phyloP scores from a whole-genome alignment of 495 filamentous ascomycete genomes.

The Penicillium paradoxum region DNA sequence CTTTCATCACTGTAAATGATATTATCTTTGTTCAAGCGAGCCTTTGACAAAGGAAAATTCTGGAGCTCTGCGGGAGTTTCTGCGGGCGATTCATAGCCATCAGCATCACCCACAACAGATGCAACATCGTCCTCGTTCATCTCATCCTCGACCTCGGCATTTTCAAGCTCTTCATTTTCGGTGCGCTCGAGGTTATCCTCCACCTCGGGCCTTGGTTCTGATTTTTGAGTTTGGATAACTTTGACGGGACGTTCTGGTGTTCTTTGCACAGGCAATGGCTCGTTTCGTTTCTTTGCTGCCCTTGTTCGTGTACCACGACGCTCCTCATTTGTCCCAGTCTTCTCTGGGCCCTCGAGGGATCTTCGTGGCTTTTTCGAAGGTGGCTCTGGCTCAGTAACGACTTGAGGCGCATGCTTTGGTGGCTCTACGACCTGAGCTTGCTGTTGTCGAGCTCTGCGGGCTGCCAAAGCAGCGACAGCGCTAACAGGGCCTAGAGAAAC shows the following conservation, averaged over 20 bases:
- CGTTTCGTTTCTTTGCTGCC: conserved; percentile 23
- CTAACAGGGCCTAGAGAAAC: conserved; percentile 35
- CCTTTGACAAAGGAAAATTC: conserved; percentile 42
- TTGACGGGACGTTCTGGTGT: conserved; percentile 3
- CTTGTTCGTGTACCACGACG: conserved; percentile 16
- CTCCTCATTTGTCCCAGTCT: conserved; percentile 7
- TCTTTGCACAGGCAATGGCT: conserved; percentile 10
- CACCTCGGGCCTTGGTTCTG: not conserved
- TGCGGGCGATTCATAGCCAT: conserved; percentile 35
- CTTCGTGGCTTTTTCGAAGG: conserved; percentile 35
- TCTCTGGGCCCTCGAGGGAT: conserved; percentile 22
- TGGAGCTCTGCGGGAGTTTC: conserved; percentile 31
- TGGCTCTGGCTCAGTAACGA: conserved; percentile 24
- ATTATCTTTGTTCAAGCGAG: conserved; percentile 35
- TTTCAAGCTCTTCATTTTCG: conserved; percentile 19
- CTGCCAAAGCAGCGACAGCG: conserved; percentile 43
- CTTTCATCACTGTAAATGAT: conserved; percentile 39
- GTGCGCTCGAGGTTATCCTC: conserved; percentile 17
- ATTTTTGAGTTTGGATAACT: conserved; percentile 1
- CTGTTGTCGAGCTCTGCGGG: conserved; percentile 45
- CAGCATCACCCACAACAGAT: conserved; percentile 24
- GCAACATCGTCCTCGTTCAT: conserved; percentile 24
- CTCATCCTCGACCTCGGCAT: conserved; percentile 15
- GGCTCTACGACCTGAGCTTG: conserved; percentile 23
- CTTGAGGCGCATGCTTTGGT: conserved; percentile 13